Percentiles rank a stretch among this genome's conserved stretches.
These are phyloP conservation scores for Penicillium vulpinum DNA, from an alignment of 2,329 filamentous ascomycete species.

Conservation along the genomic window DNA sequence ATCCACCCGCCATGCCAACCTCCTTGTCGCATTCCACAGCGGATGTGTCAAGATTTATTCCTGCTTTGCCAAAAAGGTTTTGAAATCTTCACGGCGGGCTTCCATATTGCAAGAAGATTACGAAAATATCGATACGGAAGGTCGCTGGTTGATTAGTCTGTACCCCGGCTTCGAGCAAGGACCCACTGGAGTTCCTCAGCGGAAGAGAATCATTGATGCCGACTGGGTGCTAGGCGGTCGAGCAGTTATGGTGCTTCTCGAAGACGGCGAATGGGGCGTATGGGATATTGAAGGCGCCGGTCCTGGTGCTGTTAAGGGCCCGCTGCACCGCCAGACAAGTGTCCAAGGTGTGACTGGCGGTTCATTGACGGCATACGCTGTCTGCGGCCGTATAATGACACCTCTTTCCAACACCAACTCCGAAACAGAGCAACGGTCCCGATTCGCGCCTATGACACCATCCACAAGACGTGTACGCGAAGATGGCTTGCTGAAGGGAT, in stretches of 20 bases:
- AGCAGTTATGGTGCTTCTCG: constrained; percentile 47
- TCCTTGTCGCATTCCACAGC: constrained; percentile 57
- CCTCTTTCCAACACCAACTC: constrained; percentile 29
- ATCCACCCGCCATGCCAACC: constrained; percentile 53
- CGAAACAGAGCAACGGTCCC: constrained; percentile 34
- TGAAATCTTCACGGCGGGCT: constrained; percentile 29
- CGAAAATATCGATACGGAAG: constrained; percentile 36
- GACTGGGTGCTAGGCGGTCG: constrained; percentile 49
- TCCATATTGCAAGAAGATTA: constrained; percentile 33
- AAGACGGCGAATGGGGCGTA: constrained; percentile 51
- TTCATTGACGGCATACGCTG: constrained; percentile 44
- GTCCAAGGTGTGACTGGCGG: constrained; percentile 43
- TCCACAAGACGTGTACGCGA: constrained; percentile 49
- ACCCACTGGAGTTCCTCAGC: constrained; percentile 29
- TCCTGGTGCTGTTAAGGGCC: constrained; percentile 42
- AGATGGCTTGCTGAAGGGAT: constrained; percentile 46
- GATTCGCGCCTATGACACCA: constrained; percentile 50
- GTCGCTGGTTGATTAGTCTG: constrained; percentile 48
- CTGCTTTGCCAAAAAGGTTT: constrained; percentile 42
- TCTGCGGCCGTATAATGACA: constrained; percentile 42
- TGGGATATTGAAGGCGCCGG: constrained; percentile 51
- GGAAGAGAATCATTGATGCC: constrained; percentile 48
- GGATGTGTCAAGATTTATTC: constrained; percentile 61
- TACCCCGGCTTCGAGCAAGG: constrained; percentile 43
- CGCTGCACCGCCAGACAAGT: constrained; percentile 40